Base-by-base conservation (phyloP, 257 asterid species). In the Thymus quinquecostatus region DNA sequence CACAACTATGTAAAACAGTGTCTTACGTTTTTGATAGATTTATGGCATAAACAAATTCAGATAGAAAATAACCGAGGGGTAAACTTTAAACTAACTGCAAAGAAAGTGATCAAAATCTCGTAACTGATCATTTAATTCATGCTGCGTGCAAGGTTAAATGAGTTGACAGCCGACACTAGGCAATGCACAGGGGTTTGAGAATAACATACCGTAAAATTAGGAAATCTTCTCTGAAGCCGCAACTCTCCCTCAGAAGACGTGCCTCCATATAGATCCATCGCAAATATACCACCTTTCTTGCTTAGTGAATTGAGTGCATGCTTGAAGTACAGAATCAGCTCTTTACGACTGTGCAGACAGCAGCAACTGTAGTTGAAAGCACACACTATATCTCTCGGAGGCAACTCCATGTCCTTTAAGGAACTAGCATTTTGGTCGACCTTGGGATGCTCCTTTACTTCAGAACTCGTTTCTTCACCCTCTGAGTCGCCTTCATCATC, bases 351-450 rank as follows among this genome's bases (percentile, higher is more conserved):
- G 80, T 94, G 98, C 75, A 94, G 90, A 74, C 99, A 94, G 81
- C 99, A 94, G 78, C 99, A 94, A 62, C 98, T 94, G 80, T 94
- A 94, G 86, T 94, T 94, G 75, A 94, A 94, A 53, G 99, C 99
- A 72, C 99, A 94, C 66, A 94, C 96, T 64, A 94, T 89, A 80
- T 95, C 99, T 82, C 98, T 89, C 3, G 74, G 87, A 8, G 94
- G 95, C 69, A 86, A 66, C 43, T 76, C 85, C 69, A 75, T 53
- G 68, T 88, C 89, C 69, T 88, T 88, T 75, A 89, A 76, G 71
- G 73, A 69, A 74, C 78, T 84, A 56, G 65, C 41, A 34, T 68
- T 58, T 45, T 51, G 65, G 77, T 28, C 45, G n/a, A 71, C 60
- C 41, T 38, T 66, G 11, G 77, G 45, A 61, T 64, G 66, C 30